Evolutionary conservation across 441 rosid genomes (phyloP).

Genomic region (Gossypium aridum): DNA sequence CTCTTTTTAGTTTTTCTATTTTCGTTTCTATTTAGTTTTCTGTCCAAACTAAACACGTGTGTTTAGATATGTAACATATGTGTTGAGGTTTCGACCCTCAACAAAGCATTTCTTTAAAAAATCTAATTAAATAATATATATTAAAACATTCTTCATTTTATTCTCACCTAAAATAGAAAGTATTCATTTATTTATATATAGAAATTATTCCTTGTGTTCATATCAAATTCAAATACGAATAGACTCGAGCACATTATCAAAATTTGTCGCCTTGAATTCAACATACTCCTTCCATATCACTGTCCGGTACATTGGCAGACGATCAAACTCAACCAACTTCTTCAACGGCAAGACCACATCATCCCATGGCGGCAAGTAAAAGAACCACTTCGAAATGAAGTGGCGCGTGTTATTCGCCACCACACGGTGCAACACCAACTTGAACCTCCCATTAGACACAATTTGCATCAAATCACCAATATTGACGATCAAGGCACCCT

Average conservation of each 20-base stretch:
- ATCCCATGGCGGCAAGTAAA: constrained; percentile 52
- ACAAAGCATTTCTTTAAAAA: too few relatives aligned
- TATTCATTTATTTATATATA: too few relatives aligned
- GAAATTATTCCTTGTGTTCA: neutral
- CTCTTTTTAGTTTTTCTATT: too few relatives aligned
- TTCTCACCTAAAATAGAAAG: neutral
- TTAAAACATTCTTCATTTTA: neutral
- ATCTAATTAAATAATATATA: too few relatives aligned
- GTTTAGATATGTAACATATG: too few relatives aligned
- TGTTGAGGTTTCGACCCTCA: too few relatives aligned
- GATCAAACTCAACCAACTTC: constrained; percentile 30
- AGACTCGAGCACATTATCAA: constrained; percentile 29
- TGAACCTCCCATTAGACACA: constrained; percentile 42
- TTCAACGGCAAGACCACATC: constrained; percentile 35
- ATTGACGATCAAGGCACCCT: constrained; percentile 42
- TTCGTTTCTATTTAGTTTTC: too few relatives aligned
- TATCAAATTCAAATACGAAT: constrained; percentile 8
- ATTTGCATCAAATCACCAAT: constrained; percentile 62
- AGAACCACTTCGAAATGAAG: constrained; percentile 40
- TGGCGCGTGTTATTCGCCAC: constrained; percentile 38
- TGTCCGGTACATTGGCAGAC: constrained; percentile 35
- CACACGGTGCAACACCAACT: constrained; percentile 44
- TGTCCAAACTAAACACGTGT: too few relatives aligned
- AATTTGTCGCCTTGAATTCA: constrained; percentile 39
- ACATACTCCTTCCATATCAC: constrained; percentile 66